Conservation (phyloP, 1,139 yeast genomes). For the Saccharomyces hybrid region DNA sequence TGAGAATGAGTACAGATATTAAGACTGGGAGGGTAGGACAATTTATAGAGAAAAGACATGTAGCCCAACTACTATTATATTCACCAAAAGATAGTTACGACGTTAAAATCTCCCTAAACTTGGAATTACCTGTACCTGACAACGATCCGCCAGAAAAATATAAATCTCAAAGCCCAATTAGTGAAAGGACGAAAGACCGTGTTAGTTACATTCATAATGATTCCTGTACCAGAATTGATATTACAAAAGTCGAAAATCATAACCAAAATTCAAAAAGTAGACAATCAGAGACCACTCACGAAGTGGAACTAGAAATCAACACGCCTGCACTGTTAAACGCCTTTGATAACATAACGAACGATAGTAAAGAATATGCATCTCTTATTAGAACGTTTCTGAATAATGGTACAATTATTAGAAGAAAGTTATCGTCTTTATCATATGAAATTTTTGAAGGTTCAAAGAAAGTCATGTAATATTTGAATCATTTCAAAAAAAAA, state of each 20-base stretch:
- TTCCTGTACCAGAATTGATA: conserved; percentile 64
- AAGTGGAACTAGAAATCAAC: conserved; percentile 70
- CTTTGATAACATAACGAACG: conserved; percentile 45
- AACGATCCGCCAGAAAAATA: conserved; percentile 48
- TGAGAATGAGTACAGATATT: conserved; percentile 59
- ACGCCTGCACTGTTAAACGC: conserved; percentile 53
- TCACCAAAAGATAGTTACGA: conserved; percentile 77
- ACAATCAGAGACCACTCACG: conserved; percentile 36
- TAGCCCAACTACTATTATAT: conserved; percentile 62
- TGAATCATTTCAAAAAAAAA: too few relatives aligned
- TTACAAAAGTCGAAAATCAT: conserved; percentile 52
- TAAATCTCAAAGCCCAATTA: conserved; percentile 41
- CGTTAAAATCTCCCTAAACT: conserved; percentile 61
- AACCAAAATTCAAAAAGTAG: conserved; percentile 40
- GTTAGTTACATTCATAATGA: conserved; percentile 55
- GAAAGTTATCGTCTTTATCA: conserved; percentile 34
- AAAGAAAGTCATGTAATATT: conserved; percentile 17
- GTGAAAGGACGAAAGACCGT: conserved; percentile 57
- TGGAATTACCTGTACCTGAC: conserved; percentile 59
- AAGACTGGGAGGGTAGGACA: conserved; percentile 58
- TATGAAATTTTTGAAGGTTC: conserved; percentile 32
- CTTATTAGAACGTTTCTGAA: conserved; percentile 63
- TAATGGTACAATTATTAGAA: conserved; percentile 51
- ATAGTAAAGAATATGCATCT: conserved; percentile 59
- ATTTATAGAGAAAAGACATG: conserved; percentile 63